Base-by-base conservation (phyloP, 352 stramenopile species). In the Phytopythium oedochilum region DNA sequence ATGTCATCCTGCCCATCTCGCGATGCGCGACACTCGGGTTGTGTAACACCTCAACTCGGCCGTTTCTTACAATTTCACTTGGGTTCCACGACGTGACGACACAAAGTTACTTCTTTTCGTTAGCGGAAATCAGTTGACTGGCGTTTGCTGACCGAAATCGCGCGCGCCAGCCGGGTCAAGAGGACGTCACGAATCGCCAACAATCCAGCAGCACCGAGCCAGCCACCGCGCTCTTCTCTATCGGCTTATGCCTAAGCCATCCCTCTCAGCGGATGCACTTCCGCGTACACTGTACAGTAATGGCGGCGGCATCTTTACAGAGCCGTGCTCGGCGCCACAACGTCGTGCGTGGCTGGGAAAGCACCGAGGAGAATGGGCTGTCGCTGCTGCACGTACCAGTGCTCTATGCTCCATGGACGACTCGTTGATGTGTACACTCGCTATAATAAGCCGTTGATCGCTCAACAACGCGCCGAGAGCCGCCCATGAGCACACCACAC, bases 201-300 rank as follows among this genome's bases (percentile, higher is more conserved):
- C 46, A 53, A 38, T 53, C 42, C 46, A 53, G 26, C 29, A 38
- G 26, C 45, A 25, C 26, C 44, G 17, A 51, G 29, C 23, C 25
- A 35, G 35, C 14, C 35, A 42, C 20, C 20, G 35, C 1, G 23
- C 43, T 32, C 42, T 48, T n/a, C n/a, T n/a, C n/a, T n/a, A n/a
- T n/a, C n/a, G n/a, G n/a, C n/a, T n/a, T n/a, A n/a, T n/a, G n/a
- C n/a, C n/a, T n/a, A n/a, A n/a, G n/a, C n/a, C n/a, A n/a, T n/a
- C n/a, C n/a, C n/a, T n/a, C n/a, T n/a, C n/a, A n/a, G n/a, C n/a
- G n/a, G n/a, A n/a, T n/a, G n/a, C n/a, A n/a, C 31, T 36, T 36
- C 15, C 31, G 31, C 31, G 9, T 36, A 36, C n/a, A n/a, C n/a
- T 36, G 31, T 39, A 39, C 10, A 18, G 14, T 39, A 39, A 36